Base-by-base conservation (phyloP, 352 stramenopile genomes). In the Phytophthora boehmeriae region DNA sequence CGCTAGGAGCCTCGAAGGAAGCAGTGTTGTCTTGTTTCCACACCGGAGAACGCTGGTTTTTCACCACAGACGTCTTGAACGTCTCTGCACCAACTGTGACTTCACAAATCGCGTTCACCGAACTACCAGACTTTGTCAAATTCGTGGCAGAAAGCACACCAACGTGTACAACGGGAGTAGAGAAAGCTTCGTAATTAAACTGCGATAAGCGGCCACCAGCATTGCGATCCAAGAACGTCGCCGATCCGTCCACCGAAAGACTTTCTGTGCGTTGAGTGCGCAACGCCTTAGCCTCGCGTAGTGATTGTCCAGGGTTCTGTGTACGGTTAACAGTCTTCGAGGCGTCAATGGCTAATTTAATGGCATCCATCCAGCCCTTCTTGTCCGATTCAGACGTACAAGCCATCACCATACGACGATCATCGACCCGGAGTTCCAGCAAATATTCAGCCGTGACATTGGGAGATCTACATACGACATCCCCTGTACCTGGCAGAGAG, bases 1-100 rank as follows among this genome's bases (percentile, higher is more conserved):
- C 80, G 39, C 60, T 86, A 2, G 75, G 82, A 0, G 73, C 86
- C 63, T 93, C 86, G 38, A 95, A 95, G 6, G 86, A 92, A 32
- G 84, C 86, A 2, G 79, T 88, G 59, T 95, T 95, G 50, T 93
- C 86, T 47, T 92, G 84, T 25, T 89, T 87, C 86, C 84, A 95
- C n/a, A 93, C 86, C 13, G 86, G 86, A 11, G 86, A 95, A 13
- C 84, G 82, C 49, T 93, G 83, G 47, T 77, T 78, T 54, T 92
- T 93, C 20, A 95, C 81, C 10, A 92, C 79, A 22, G 80, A 88
- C 39, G 86, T 95, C 60, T 90, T 91, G 48, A 95, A 95, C 10
- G 86, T 92, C 44, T 93, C 86, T 14, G 81, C 76, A 14, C 86
- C 86, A 4, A 95, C 73, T 0, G 86, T 93, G 8, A 95, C 77